These are phyloP conservation scores for Cucurbita argyrosperma DNA, from an alignment of 306 rosid species.

Conservation along the genomic window DNA sequence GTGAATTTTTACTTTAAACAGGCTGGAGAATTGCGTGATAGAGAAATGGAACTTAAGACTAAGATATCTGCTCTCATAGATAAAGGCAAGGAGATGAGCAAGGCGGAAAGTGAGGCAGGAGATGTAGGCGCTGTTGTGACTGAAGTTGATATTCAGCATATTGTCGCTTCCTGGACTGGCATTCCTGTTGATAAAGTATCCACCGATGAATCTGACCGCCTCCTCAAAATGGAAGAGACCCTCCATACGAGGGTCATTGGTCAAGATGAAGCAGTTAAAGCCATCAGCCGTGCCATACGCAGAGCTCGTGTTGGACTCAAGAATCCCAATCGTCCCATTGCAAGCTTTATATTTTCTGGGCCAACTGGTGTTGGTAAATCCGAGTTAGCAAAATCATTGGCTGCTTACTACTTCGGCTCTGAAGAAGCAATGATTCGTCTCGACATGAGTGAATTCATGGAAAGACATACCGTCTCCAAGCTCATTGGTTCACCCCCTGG, in stretches of 20 bases:
- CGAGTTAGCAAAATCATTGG: constrained; percentile 82
- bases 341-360: constrained; percentile 93
- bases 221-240: constrained; percentile 96
- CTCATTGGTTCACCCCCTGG: constrained; percentile 98
- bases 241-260: constrained; percentile 77
- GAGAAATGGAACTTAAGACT: constrained; percentile 81
- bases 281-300: constrained; percentile 90
- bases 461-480: constrained; percentile 87
- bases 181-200: constrained; percentile 98
- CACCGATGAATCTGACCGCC: constrained; percentile 85
- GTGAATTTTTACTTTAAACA: constrained; percentile 12
- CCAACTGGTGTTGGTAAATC: constrained; percentile 98
- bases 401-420: constrained; percentile 87
- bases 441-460: constrained; percentile 98
- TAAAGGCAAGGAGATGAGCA: constrained; percentile 89
- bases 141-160: constrained; percentile 84
- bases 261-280: constrained; percentile 94
- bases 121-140: constrained; percentile 74
- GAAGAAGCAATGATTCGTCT: constrained; percentile 97
- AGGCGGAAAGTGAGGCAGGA: constrained; percentile 93
- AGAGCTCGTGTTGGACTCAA: constrained; percentile 93
- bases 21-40: constrained; percentile 93
- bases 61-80: constrained; percentile 67
- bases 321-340: constrained; percentile 91
- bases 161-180: constrained; percentile 89